These are phyloP conservation scores for Botrytis galanthina DNA, from an alignment of 2,329 filamentous ascomycete genomes.

Conservation along the genomic window DNA sequence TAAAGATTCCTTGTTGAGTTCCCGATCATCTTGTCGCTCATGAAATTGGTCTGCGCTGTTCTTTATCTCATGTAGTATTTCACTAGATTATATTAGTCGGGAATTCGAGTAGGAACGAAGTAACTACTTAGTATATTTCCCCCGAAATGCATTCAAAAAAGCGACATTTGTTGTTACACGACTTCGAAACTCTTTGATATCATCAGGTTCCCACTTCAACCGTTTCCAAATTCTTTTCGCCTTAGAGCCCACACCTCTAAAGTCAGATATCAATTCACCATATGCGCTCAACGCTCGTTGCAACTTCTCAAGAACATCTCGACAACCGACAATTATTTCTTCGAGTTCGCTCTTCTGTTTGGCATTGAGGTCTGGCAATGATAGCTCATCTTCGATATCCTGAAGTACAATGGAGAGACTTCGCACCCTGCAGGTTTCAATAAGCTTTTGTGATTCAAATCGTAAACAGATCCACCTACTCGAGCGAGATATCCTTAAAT, in stretches of 20 bases:
- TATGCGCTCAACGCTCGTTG: slow-evolving; percentile 20
- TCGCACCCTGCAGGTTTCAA: slow-evolving; percentile 13
- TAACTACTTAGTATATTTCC: not conserved
- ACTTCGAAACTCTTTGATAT: slow-evolving; percentile 27
- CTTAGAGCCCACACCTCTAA: slow-evolving; percentile 17
- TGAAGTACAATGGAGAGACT: slow-evolving; percentile 20
- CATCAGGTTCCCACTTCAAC: slow-evolving; percentile 31
- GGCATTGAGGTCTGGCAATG: slow-evolving; percentile 23
- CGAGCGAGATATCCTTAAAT: slow-evolving; percentile 25
- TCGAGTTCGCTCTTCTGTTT: slow-evolving; percentile 29
- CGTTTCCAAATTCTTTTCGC: slow-evolving; percentile 33
- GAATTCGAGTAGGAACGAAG: not conserved
- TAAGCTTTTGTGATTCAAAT: not conserved
- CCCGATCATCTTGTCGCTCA: slow-evolving; percentile 4
- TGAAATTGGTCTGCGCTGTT: not conserved
- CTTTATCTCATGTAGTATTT: not conserved
- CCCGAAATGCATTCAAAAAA: slow-evolving; percentile 21
- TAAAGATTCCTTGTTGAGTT: not conserved
- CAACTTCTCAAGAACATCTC: slow-evolving; percentile 24
- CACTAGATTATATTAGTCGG: not conserved
- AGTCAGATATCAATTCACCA: slow-evolving; percentile 17
- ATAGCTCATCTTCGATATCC: slow-evolving; percentile 29
- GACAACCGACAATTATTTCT: slow-evolving; percentile 26
- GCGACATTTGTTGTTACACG: slow-evolving; percentile 35
- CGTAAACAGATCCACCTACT: not conserved